Evolutionary conservation across 169 alveolate genomes (phyloP).

Genomic region (Plasmodium fragile): DNA sequence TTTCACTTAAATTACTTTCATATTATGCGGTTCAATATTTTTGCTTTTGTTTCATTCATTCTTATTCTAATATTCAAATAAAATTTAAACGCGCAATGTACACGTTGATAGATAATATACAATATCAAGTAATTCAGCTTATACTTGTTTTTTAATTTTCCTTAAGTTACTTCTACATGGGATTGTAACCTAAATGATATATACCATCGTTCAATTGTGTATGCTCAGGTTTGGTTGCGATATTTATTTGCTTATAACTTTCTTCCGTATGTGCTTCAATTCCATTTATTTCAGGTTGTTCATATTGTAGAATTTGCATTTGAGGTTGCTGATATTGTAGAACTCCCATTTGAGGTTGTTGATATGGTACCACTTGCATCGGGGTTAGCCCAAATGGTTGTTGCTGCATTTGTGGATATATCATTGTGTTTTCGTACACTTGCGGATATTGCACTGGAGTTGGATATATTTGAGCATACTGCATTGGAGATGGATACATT

Average conservation of each 20-base stretch:
- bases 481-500: neutral
- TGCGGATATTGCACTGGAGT: neutral
- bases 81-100: neutral
- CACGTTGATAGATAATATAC: neutral
- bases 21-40: neutral
- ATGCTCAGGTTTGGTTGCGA: neutral
- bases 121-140: neutral
- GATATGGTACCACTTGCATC: neutral
- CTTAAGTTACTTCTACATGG: neutral
- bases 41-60: neutral
- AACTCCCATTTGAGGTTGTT: neutral
- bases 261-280: neutral
- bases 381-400: neutral
- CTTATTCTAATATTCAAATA: neutral
- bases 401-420: neutral
- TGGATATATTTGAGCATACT: neutral
- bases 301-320: neutral
- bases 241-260: neutral
- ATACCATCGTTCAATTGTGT: neutral
- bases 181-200: neutral
- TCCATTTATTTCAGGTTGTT: neutral
- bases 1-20: neutral
- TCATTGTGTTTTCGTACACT: neutral
- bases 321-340: neutral
- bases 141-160: neutral